phyloP scores from a whole-genome alignment of 2,329 filamentous ascomycete species.

The Pezicula carpinea region DNA sequence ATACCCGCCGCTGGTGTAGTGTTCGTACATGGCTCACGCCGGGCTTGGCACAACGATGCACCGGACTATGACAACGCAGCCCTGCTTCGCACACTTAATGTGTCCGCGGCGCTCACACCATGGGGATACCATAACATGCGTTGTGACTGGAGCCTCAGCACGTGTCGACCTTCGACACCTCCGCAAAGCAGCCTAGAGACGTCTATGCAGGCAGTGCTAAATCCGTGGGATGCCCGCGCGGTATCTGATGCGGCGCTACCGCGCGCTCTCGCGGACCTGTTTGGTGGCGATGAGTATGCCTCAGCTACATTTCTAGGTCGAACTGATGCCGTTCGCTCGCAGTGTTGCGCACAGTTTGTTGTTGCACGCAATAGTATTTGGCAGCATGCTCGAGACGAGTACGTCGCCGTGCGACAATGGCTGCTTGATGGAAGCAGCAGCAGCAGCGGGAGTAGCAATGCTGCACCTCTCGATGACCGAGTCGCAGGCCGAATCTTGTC shows the following conservation, averaged over 20 bases:
- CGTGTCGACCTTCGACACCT: conserved; percentile 28
- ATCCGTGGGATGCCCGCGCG: conserved; percentile 38
- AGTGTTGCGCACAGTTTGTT: conserved; percentile 54
- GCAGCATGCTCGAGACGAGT: conserved; percentile 44
- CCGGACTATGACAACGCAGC: conserved; percentile 39
- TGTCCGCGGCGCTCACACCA: conserved; percentile 32
- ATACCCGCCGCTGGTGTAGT: conserved; percentile 34
- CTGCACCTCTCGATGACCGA: conserved; percentile 36
- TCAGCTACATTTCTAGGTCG: conserved; percentile 31
- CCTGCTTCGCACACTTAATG: conserved; percentile 34
- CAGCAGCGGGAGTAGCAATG: background rate
- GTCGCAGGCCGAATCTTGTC: conserved; percentile 41
- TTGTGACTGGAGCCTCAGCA: conserved; percentile 44
- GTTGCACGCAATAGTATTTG: conserved; percentile 43
- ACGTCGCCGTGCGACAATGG: conserved; percentile 49
- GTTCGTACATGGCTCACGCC: conserved; percentile 39
- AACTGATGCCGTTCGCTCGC: conserved; percentile 37
- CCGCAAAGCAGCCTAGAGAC: conserved; percentile 39
- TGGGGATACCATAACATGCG: conserved; percentile 43
- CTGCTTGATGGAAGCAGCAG: conserved; percentile 35
- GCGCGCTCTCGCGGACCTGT: conserved; percentile 29
- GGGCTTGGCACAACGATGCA: conserved; percentile 40
- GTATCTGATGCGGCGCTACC: conserved; percentile 35
- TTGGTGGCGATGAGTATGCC: conserved; percentile 32
- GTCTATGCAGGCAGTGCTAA: conserved; percentile 30